These are phyloP conservation scores for Pyrrhoderma noxium DNA, from an alignment of 1,284 basidiomycete species.

Conservation along the genomic window DNA sequence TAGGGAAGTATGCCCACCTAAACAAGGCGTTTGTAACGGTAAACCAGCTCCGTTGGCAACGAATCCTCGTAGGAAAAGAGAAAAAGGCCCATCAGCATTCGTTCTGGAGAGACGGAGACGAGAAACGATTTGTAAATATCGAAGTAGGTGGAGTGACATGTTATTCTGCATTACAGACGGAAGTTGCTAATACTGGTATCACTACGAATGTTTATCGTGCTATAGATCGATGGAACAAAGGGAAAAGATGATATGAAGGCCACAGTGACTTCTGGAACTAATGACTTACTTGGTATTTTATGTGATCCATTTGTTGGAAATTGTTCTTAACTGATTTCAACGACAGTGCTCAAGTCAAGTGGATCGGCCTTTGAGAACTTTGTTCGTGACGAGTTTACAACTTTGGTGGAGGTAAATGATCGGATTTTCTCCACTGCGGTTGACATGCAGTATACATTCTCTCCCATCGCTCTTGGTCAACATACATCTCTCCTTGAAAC, in stretches of 20 bases:
- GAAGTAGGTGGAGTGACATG: constrained; percentile 35
- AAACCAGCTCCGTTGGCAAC: constrained; percentile 80
- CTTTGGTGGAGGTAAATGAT: constrained; percentile 73
- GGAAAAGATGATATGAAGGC: constrained; percentile 56
- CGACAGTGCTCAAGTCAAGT: constrained; percentile 81
- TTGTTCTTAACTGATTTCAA: neutral
- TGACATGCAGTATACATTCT: constrained; percentile 64
- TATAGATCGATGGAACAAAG: constrained; percentile 51
- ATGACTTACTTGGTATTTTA: constrained; percentile 64
- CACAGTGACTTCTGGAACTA: constrained; percentile 60
- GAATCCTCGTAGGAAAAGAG: constrained; percentile 49
- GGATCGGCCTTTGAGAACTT: constrained; percentile 86
- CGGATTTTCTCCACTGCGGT: constrained; percentile 86
- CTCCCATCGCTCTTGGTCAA: constrained; percentile 19
- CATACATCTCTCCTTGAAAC: neutral
- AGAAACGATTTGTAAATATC: constrained; percentile 69
- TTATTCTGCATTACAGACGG: no score
- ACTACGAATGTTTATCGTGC: no score
- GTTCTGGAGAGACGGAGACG: constrained; percentile 86
- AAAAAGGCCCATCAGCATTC: constrained; percentile 67
- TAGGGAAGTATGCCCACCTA: constrained; percentile 79
- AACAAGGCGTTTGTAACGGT: constrained; percentile 70
- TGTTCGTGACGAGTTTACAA: constrained; percentile 83
- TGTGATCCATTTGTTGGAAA: neutral
- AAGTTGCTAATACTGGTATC: no score